Evolutionary conservation across 306 rosid genomes (phyloP).

Genomic region (Vigna reflexopilosa): DNA sequence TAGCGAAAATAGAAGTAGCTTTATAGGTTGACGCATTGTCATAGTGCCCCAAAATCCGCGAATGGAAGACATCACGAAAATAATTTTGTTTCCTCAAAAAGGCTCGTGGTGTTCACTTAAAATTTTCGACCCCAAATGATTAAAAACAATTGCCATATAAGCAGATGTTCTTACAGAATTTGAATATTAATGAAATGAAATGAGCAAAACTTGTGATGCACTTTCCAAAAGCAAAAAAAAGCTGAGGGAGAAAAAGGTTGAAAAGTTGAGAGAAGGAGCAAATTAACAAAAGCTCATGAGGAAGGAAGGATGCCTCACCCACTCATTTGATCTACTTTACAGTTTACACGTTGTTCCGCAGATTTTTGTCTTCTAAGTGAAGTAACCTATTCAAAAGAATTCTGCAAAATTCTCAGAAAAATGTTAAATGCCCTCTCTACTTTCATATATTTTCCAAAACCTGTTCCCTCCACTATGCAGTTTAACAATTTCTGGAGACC

Average conservation of each 20-base stretch:
- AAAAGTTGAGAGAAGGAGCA: not conserved
- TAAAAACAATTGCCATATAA: not conserved
- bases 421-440: not conserved
- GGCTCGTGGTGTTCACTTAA: not conserved
- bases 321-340: conserved; percentile 46
- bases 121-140: not conserved
- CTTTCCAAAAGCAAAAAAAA: conserved; percentile 32
- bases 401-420: conserved; percentile 38
- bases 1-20: not conserved
- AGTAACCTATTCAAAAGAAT: conserved; percentile 42
- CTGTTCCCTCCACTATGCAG: conserved; percentile 40
- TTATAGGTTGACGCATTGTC: not conserved
- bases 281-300: conserved; percentile 19
- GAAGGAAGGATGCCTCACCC: conserved; percentile 43
- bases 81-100: not conserved
- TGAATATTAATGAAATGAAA: conserved; percentile 33
- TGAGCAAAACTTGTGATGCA: not conserved
- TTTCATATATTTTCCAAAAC: conserved; percentile 31
- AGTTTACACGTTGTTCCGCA: conserved; percentile 41
- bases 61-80: not conserved
- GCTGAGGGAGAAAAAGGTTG: conserved; percentile 20
- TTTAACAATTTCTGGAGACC: conserved; percentile 35
- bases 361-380: conserved; percentile 42
- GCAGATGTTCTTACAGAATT: conserved; percentile 12
- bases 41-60: not conserved